Evolutionary conservation across 1,139 yeast genomes (phyloP).

Genomic region (Protomyces macrosporus): DNA sequence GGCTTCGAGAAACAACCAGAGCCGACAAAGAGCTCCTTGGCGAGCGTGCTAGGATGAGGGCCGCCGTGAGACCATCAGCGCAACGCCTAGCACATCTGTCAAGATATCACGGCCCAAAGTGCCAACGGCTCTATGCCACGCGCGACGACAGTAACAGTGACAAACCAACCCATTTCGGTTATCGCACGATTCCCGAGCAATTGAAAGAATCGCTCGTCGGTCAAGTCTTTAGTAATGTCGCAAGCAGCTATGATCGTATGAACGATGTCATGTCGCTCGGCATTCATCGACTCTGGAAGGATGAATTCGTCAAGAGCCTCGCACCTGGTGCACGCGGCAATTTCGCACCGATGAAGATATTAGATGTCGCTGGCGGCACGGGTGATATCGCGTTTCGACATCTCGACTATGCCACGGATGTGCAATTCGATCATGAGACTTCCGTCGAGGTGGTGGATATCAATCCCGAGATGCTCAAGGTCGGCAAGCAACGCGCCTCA

Average conservation of each 20-base stretch:
- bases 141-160: constrained; percentile 12
- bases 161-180: constrained; percentile 86
- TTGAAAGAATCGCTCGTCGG: constrained; percentile 85
- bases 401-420: constrained; percentile 78
- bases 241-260: constrained; percentile 90
- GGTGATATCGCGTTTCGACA: constrained; percentile 97
- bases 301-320: constrained; percentile 75
- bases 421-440: constrained; percentile 67
- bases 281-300: constrained; percentile 90
- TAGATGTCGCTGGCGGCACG: constrained; percentile 98
- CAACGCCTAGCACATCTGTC: too few species aligned
- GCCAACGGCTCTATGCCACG: too few species aligned
- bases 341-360: constrained; percentile 58
- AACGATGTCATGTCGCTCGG: constrained; percentile 98
- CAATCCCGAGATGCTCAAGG: constrained; percentile 90
- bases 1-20: too few species aligned
- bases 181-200: constrained; percentile 68
- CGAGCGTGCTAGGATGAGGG: too few species aligned
- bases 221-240: constrained; percentile 89
- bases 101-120: too few species aligned
- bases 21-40: too few species aligned
- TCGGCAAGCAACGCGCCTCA: constrained; percentile 72
- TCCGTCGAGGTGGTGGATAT: constrained; percentile 92
- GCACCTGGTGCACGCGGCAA: constrained; percentile 69
- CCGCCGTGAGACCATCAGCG: too few species aligned